Base-by-base conservation (phyloP, 192 early-diverging fungal species). In the Umbelopsis sp. region DNA sequence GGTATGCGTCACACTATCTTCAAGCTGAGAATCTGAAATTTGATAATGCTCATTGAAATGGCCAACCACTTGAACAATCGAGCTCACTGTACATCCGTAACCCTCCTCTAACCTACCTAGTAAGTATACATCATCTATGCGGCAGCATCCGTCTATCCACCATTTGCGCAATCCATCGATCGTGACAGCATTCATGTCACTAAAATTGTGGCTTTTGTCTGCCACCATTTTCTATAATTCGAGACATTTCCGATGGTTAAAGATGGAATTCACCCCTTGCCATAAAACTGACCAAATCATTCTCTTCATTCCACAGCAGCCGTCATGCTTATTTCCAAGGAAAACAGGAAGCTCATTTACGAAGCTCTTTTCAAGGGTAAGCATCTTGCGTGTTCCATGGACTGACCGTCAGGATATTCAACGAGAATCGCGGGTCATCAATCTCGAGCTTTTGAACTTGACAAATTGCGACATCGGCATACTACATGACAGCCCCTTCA, bases 321-420 rank as follows among this genome's bases (percentile, higher is more conserved):
- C 75, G 94, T 82, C 83, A 98, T 99, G 97, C 92, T 96, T 82
- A 97, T 99, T 87, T 91, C 94, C 77, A 96, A 94, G 85, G 84
- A 93, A 83, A 97, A 99, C 92, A 89, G 96, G 84, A 96, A 95
- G 92, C 78, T 83, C 83, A 96, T 98, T 87, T 96, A 95, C 93
- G 92, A 96, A 87, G 88, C 87, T 77, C 87, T 95, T 75, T 95
- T 95, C 91, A 91, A 87, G 74, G 91, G 92, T 90, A 82, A 73
- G 83, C 34, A 75, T n/a, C 22, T 21, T 32, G 17, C n/a, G 17
- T 20, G 36, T 52, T 47, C 38, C 4, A 34, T 49, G 16, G 47
- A 49, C 47, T n/a, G 29, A 31, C 16, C 72, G 1, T 49, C 47
- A 3, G n/a, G 20, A 49, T 49, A 11, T 11, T 41, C 12, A 11